Percentiles rank a stretch among this genome's conserved stretches.
Conservation (phyloP, 176 grass and related monocot species). For the Pontederia paniculata region DNA sequence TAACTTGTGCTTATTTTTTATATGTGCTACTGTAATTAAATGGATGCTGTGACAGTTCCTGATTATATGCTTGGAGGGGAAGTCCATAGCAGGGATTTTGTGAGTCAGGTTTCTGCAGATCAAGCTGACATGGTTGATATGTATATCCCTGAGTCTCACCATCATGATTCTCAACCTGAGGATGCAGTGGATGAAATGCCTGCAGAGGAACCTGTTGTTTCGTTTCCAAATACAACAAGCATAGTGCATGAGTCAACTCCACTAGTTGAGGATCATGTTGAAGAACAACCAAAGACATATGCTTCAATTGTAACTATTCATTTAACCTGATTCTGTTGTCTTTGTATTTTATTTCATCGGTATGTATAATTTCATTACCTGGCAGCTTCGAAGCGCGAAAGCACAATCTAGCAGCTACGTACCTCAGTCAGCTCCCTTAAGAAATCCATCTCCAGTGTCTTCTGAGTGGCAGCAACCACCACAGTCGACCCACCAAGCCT, state of each 20-base stretch:
- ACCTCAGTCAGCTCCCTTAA: constrained; percentile 30
- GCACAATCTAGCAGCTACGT: constrained; percentile 24
- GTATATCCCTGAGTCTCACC: constrained; percentile 46
- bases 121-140: constrained; percentile 35
- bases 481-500: constrained; percentile 24
- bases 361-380: constrained; percentile 11
- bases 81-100: constrained; percentile 33
- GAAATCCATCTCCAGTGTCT: constrained; percentile 24
- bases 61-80: constrained; percentile 46
- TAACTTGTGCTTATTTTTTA: not conserved
- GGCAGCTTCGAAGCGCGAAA: constrained; percentile 57
- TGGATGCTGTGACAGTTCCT: constrained; percentile 22
- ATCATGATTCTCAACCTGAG: constrained; percentile 39
- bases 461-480: constrained; percentile 21
- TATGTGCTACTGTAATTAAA: constrained; percentile 16
- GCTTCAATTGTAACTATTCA: constrained; percentile 62
- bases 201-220: constrained; percentile 41
- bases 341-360: not conserved
- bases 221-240: constrained; percentile 33
- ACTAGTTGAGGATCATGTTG: constrained; percentile 45
- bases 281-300: constrained; percentile 75
- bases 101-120: constrained; percentile 31
- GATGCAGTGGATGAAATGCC: constrained; percentile 39
- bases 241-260: constrained; percentile 30
- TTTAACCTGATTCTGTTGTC: constrained; percentile 4